Evolutionary conservation across 345 rosid species (phyloP), one percentile per base, ranked within the genome.

Genomic region (Boechera divaricarpa): DNA sequence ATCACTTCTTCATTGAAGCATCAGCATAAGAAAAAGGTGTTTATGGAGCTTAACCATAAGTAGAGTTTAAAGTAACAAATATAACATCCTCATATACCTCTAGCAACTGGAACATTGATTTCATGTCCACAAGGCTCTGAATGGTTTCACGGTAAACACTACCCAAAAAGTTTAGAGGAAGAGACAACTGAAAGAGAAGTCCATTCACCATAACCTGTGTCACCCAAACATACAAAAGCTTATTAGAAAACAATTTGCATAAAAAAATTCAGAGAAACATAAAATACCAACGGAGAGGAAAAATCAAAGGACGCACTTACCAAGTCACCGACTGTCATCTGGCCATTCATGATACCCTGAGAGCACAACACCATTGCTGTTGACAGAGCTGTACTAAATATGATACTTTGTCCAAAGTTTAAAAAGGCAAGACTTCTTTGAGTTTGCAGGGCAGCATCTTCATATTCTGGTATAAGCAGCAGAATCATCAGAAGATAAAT

Each of bases 181-280:
- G 96, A 45, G 99, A 96, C 7, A 96, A 84, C 87, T 96, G 99
- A 83, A 96, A 96, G 66, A 95, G 96, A 81, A 95, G 97, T 60
- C 99, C 99, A 88, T 93, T 96, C 73, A 96, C 99, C 99, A 96
- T 96, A 71, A 96, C 99, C 99, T 96, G 92, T 68, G 70, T 41
- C 66, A 69, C 63, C 61, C 66, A 81, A 55, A 64, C 48, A 71
- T 45, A 49, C 12, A 67, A 59, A 74, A 31, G 18, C 35, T 41
- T 63, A 57, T 59, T 48, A 66, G 80, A 48, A 39, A 72, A 36
- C 21, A 29, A 35, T 2, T 45, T 12, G 38, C 51, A 60, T 10
- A 8, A 8, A 67, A n/a, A 47, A 24, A 44, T 35, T n/a, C 18
- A 64, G 56, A 72, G 33, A 55, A 58, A 75, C 39, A 55, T 57